Conservation (phyloP, 345 rosid species). For the Corchorus capsularis region DNA sequence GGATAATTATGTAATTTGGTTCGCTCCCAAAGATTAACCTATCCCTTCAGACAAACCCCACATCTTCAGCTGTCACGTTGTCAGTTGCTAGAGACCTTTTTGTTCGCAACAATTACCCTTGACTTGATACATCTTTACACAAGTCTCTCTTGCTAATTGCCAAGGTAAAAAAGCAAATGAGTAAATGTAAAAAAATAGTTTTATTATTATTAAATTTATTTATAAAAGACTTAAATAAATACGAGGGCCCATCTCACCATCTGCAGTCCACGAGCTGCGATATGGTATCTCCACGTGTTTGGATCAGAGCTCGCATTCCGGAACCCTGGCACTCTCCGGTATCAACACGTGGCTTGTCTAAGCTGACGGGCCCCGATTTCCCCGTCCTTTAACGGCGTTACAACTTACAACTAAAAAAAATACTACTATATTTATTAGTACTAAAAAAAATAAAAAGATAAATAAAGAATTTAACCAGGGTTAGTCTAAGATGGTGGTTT, state of each 20-base stretch:
- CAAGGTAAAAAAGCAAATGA: no score
- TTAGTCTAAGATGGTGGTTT: background rate
- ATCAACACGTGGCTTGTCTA: background rate
- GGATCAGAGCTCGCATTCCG: background rate
- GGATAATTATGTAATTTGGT: background rate
- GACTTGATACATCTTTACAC: no score
- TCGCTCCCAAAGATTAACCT: no score
- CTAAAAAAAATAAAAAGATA: background rate
- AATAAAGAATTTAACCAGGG: constrained; percentile 12
- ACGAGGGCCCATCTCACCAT: background rate
- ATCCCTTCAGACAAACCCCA: no score
- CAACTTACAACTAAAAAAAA: background rate
- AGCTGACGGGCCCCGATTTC: background rate
- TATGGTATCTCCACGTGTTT: background rate
- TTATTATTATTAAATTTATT: no score
- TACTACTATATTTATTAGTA: background rate
- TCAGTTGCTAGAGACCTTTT: no score
- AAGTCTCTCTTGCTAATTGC: no score
- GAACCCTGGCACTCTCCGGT: background rate
- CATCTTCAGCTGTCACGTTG: no score
- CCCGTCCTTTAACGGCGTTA: background rate
- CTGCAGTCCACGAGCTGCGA: background rate
- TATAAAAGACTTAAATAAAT: no score
- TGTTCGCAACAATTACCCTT: no score
- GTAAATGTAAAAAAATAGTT: no score